Conservation (phyloP, 495 filamentous ascomycete genomes). For the Aspergillus sclerotiicarbonarius region DNA sequence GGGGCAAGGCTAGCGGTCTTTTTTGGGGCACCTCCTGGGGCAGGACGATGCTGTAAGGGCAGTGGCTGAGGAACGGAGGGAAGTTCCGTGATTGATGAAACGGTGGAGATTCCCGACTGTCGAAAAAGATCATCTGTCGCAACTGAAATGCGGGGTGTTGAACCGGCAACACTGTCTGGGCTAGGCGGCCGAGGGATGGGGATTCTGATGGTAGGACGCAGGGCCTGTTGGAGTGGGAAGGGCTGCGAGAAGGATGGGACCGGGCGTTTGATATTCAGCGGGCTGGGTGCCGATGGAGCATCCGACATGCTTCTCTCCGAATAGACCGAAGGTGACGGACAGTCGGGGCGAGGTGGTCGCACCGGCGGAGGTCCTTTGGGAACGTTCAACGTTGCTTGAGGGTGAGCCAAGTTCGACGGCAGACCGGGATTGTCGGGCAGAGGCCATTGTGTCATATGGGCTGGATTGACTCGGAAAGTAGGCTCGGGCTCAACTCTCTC, state of each 20-base stretch:
- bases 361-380: constrained; percentile 60
- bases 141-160: constrained; percentile 30
- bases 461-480: constrained; percentile 23
- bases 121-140: constrained; percentile 35
- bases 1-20: constrained; percentile 31
- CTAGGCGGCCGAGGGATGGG: constrained; percentile 31
- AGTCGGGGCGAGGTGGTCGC: constrained; percentile 61
- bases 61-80: constrained; percentile 11
- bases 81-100: constrained; percentile 48
- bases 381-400: constrained; percentile 40
- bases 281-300: constrained; percentile 35
- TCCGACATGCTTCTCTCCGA: constrained; percentile 53
- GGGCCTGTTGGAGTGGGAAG: constrained; percentile 31
- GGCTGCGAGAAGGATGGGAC: constrained; percentile 51
- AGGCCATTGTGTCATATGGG: constrained; percentile 37
- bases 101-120: constrained; percentile 36
- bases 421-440: constrained; percentile 40
- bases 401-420: constrained; percentile 31
- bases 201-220: constrained; percentile 27
- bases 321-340: constrained; percentile 41
- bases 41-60: constrained; percentile 8
- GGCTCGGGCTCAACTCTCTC: constrained; percentile 22
- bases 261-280: constrained; percentile 48
- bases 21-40: constrained; percentile 9
- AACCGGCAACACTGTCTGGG: constrained; percentile 23